These are phyloP conservation scores for Hamamelis virginiana DNA, from an alignment of 164 flowering plant genomes.

Conservation along the genomic window DNA sequence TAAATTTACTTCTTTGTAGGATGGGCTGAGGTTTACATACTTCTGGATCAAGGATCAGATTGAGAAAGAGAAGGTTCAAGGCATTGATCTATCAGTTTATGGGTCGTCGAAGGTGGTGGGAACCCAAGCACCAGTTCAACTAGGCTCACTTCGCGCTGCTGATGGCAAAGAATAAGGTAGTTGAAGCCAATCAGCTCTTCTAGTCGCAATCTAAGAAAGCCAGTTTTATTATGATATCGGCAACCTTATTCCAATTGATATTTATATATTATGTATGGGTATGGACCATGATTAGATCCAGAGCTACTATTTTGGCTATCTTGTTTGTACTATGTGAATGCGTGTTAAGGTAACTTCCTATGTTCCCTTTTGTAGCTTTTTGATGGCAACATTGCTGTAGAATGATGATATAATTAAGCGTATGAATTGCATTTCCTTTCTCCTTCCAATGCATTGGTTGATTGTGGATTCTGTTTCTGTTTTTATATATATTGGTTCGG, in stretches of 20 bases:
- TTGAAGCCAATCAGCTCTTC: background rate
- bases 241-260: background rate
- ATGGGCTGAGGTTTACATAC: constrained; percentile 90
- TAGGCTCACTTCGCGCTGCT: constrained; percentile 95
- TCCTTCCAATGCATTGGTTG: background rate
- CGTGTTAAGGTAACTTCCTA: background rate
- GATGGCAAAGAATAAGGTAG: constrained; percentile 87
- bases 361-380: background rate
- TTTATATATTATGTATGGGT: too few species aligned
- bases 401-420: background rate
- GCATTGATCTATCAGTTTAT: constrained; percentile 63
- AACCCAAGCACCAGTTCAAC: constrained; percentile 96
- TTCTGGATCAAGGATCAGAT: constrained; percentile 94
- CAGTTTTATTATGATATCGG: background rate
- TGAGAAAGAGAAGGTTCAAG: constrained; percentile 82
- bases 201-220: background rate
- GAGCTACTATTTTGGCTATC: background rate
- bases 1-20: constrained; percentile 40
- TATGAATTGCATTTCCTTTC: background rate
- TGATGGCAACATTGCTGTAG: background rate
- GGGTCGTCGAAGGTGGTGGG: constrained; percentile 96
- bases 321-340: background rate
- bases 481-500: background rate
- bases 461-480: background rate
- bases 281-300: background rate